Conservation (phyloP, 139 green algal genomes). For the Chara braunii region DNA sequence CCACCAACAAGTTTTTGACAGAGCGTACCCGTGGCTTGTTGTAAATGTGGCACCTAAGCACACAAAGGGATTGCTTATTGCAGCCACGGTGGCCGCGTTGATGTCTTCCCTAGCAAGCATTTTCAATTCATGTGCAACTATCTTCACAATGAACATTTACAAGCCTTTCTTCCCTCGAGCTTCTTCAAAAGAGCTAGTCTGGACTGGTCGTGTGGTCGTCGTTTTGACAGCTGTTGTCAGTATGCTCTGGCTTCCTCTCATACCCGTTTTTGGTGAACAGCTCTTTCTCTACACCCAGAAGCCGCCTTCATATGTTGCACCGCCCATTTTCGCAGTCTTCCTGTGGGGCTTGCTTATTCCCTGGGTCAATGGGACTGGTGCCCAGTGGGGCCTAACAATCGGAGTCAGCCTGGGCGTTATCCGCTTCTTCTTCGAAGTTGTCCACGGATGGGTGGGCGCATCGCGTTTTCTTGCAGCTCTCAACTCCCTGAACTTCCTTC, state of each 20-base stretch:
- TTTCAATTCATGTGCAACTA: slow-evolving; percentile 47
- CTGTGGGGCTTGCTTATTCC: slow-evolving; percentile 37
- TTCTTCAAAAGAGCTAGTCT: slow-evolving; percentile 23
- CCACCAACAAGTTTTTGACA: slow-evolving; percentile 19
- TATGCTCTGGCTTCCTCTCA: slow-evolving; percentile 40
- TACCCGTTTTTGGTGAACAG: slow-evolving; percentile 36
- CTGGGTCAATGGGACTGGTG: slow-evolving; percentile 3
- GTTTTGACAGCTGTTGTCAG: slow-evolving; percentile 20
- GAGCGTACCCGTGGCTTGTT: slow-evolving; percentile 39
- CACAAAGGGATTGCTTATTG: slow-evolving; percentile 33
- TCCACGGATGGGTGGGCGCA: slow-evolving; percentile 28
- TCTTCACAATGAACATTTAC: slow-evolving; percentile 48
- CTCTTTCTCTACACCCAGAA: slow-evolving; percentile 43
- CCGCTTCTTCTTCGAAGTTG: slow-evolving; percentile 24
- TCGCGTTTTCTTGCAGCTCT: background rate
- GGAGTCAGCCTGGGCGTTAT: slow-evolving; percentile 27
- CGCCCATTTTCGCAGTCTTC: slow-evolving; percentile 37
- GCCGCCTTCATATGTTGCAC: slow-evolving; percentile 30
- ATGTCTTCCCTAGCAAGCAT: slow-evolving; percentile 41
- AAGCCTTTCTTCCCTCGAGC: background rate
- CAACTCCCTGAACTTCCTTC: slow-evolving; percentile 35
- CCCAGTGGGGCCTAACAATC: background rate
- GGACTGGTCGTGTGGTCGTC: slow-evolving; percentile 13
- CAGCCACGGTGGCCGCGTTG: slow-evolving; percentile 42
- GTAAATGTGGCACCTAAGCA: slow-evolving; percentile 40